These are phyloP conservation scores for Gilbertella persicaria DNA, from an alignment of 371 early-diverging fungal genomes.

Conservation along the genomic window DNA sequence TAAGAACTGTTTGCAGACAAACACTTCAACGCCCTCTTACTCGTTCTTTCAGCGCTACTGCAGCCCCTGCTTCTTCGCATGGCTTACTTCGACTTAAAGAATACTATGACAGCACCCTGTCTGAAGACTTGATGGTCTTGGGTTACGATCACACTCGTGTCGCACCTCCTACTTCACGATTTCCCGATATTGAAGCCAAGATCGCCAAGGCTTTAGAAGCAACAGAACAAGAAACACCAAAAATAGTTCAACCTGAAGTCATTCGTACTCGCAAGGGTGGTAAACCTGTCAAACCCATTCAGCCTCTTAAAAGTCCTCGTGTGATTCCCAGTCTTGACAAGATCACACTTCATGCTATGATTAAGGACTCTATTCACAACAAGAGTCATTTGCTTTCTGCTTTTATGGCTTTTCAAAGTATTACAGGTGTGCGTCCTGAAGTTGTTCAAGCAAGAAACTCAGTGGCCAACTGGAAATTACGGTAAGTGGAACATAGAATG, in stretches of 20 bases:
- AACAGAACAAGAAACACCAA: constrained; percentile 6
- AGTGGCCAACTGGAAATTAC: constrained; percentile 83
- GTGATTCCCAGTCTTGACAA: constrained; percentile 67
- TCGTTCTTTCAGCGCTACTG: constrained; percentile 33
- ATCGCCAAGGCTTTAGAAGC: constrained; percentile 30
- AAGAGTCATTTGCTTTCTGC: constrained; percentile 89
- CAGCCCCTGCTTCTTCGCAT: constrained; percentile 38
- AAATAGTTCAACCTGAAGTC: constrained; percentile 10
- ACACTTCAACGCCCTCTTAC: constrained; percentile 1
- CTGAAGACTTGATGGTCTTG: constrained; percentile 84
- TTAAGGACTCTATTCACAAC: constrained; percentile 83
- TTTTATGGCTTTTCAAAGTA: constrained; percentile 88
- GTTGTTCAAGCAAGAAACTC: constrained; percentile 80
- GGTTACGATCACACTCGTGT: constrained; percentile 76
- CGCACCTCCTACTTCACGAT: constrained; percentile 38
- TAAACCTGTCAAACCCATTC: constrained; percentile 59
- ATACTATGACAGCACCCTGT: constrained; percentile 79
- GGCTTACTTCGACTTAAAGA: constrained; percentile 75
- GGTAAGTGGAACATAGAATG: constrained; percentile 48
- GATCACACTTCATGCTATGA: constrained; percentile 77
- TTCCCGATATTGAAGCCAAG: constrained; percentile 44
- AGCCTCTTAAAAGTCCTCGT: constrained; percentile 46
- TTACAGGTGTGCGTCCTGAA: constrained; percentile 83
- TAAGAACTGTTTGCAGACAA: constrained; percentile 23
- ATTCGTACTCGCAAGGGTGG: constrained; percentile 58